Evolutionary conservation across 2,329 filamentous ascomycete genomes (phyloP).

Genomic region (Plectosphaerella sp.): DNA sequence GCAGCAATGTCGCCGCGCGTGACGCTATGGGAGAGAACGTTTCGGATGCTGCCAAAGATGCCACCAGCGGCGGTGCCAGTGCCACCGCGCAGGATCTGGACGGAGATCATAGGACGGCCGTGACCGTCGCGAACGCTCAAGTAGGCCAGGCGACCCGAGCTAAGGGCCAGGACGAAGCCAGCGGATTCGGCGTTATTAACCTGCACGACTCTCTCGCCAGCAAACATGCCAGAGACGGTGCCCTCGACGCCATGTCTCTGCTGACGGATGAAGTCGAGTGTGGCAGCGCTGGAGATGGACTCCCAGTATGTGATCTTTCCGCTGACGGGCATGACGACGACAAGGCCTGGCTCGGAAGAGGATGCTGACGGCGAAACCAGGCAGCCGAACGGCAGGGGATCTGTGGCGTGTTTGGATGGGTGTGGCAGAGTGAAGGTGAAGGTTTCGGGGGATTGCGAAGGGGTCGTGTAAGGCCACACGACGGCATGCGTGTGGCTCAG

Average conservation of each 20-base stretch:
- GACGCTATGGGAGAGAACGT: conserved; percentile 65
- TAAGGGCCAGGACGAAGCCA: conserved; percentile 81
- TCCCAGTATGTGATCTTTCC: conserved; percentile 95
- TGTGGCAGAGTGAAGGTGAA: conserved; percentile 78
- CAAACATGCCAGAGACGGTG: conserved; percentile 67
- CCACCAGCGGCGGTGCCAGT: conserved; percentile 55
- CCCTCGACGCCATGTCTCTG: conserved; percentile 77
- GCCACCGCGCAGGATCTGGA: conserved; percentile 68
- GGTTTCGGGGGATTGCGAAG: conserved; percentile 66
- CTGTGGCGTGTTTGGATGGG: conserved; percentile 58
- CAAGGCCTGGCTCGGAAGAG: conserved; percentile 76
- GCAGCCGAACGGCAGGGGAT: conserved; percentile 76
- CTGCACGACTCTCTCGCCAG: conserved; percentile 72
- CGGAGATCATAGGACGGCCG: conserved; percentile 75
- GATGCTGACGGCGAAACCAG: conserved; percentile 76
- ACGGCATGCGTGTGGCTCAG: conserved; percentile 79
- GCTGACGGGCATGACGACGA: conserved; percentile 77
- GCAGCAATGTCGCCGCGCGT: conserved; percentile 76
- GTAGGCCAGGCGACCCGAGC: conserved; percentile 81
- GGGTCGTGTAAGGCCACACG: conserved; percentile 83
- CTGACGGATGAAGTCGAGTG: conserved; percentile 77
- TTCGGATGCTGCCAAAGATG: conserved; percentile 76
- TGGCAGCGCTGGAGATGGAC: conserved; percentile 83
- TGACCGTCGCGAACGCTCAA: conserved; percentile 81
- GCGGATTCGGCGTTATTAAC: conserved; percentile 80